These are phyloP conservation scores for Hericium coralloides DNA, from an alignment of 768 basidiomycete species.

Conservation along the genomic window DNA sequence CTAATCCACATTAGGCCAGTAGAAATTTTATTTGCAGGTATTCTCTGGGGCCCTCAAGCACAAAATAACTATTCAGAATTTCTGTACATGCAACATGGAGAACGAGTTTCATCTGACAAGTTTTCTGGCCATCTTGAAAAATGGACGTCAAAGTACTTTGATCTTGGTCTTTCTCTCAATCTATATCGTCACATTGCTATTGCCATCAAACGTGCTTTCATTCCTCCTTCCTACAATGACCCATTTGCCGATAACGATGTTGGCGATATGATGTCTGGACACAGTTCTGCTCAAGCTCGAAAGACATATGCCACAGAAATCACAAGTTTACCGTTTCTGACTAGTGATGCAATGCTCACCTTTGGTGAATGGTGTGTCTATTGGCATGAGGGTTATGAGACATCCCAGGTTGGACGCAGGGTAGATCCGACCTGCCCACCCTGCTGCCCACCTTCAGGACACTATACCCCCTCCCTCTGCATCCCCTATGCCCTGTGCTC, in stretches of 20 bases:
- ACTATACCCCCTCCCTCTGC: too few species aligned
- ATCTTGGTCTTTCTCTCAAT: not conserved
- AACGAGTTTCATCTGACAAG: not conserved
- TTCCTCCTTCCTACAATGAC: not conserved
- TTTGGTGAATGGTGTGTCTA: not conserved
- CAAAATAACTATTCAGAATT: not conserved
- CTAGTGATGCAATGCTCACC: not conserved
- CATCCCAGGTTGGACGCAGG: too few species aligned
- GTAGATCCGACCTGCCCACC: too few species aligned
- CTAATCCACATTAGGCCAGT: not conserved
- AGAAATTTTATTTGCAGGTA: not conserved
- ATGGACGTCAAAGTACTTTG: not conserved
- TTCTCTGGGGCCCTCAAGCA: not conserved
- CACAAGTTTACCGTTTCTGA: not conserved
- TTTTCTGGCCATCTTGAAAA: not conserved
- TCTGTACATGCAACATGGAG: not conserved
- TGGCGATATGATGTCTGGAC: not conserved
- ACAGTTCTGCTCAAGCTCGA: not conserved
- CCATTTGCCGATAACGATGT: not conserved
- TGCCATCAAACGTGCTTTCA: not conserved
- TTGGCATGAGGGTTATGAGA: not conserved
- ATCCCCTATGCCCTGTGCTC: too few species aligned
- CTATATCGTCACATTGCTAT: not conserved
- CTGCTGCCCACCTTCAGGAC: too few species aligned
- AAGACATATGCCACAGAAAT: not conserved